These are phyloP conservation scores for Gleditsia sinensis DNA, from an alignment of 306 rosid genomes.

Conservation along the genomic window DNA sequence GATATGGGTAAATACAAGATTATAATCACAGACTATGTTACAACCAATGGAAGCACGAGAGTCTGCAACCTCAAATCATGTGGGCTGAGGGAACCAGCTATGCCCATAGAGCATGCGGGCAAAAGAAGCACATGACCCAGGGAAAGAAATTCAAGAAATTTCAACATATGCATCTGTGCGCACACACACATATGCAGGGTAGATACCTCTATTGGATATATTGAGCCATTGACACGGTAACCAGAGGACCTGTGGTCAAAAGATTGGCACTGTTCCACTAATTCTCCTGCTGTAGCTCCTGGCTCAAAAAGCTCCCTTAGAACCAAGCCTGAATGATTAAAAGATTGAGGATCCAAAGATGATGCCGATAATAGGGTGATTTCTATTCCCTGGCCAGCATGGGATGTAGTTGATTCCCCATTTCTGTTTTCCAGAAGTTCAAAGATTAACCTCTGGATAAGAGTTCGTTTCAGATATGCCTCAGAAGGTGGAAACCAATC, in stretches of 20 bases:
- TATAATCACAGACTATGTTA: neutral
- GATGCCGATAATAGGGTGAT: slow-evolving; percentile 77
- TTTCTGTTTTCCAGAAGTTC: slow-evolving; percentile 70
- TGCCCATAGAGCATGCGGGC: neutral
- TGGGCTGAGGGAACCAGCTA: neutral
- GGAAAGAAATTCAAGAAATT: slow-evolving; percentile 10
- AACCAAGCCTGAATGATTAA: slow-evolving; percentile 69
- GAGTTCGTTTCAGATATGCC: slow-evolving; percentile 88
- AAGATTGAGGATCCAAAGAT: slow-evolving; percentile 57
- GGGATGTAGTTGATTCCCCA: slow-evolving; percentile 50
- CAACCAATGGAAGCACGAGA: neutral
- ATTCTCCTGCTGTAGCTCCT: slow-evolving; percentile 58
- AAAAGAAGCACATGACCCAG: neutral
- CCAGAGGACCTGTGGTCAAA: slow-evolving; percentile 61
- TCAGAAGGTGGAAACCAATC: slow-evolving; percentile 91
- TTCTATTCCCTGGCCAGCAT: slow-evolving; percentile 63
- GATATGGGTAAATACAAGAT: neutral
- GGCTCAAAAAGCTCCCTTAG: slow-evolving; percentile 78
- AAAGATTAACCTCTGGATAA: slow-evolving; percentile 78
- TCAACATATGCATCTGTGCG: neutral
- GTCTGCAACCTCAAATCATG: neutral
- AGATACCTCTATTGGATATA: slow-evolving; percentile 58
- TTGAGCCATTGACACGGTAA: slow-evolving; percentile 49
- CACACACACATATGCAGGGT: slow-evolving; percentile 2
- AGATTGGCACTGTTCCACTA: slow-evolving; percentile 62